Evolutionary conservation across 2,329 filamentous ascomycete species (phyloP), one percentile per base, ranked within the genome.

Genomic region (Zalaria obscura): DNA sequence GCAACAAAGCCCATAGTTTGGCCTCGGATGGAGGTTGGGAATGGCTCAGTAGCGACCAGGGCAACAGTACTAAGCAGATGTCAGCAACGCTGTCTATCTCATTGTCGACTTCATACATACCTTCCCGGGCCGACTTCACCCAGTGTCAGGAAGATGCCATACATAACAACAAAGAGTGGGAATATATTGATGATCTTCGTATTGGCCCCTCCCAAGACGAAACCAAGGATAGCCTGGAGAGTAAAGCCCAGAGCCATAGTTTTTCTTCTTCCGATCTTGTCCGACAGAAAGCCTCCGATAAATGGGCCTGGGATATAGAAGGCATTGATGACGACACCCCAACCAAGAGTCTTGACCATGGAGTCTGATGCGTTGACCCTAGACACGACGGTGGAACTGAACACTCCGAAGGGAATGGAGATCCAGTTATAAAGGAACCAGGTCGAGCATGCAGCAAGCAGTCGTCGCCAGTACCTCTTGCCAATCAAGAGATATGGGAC

Each of bases 291-390:
- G 0, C 84, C 83, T 25, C 87, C 87, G 4, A 82, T 61, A 40
- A 86, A 68, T 9, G 83, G 82, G 1, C 87, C 87, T 0, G 85
- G 86, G 38, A 93, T 72, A 59, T 91, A 91, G 60, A 93, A 93
- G 46, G 85, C 64, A 58, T 91, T 93, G 65, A 91, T 77, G 27
- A 93, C 72, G 0, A 81, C 85, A 55, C 85, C 87, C 86, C 86
- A 93, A 35, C 85, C 87, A 42, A 93, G 85, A 11, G 78, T 43
- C 48, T 52, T 65, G 47, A 81, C 82, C 50, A 83, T 85, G 2
- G 93, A 65, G 0, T 80, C 73, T 0, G 75, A 31, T 10, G 48
- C 44, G 70, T 4, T 59, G 5, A 86, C 73, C 43, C 75, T 76
- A 32, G 66, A 61, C 0, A 89, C 64, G 51, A 93, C 89, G 2